Evolutionary conservation across 148 eudicot species (phyloP), one percentile per base, ranked within the genome.

Genomic region (Camellia lanceoleosa): DNA sequence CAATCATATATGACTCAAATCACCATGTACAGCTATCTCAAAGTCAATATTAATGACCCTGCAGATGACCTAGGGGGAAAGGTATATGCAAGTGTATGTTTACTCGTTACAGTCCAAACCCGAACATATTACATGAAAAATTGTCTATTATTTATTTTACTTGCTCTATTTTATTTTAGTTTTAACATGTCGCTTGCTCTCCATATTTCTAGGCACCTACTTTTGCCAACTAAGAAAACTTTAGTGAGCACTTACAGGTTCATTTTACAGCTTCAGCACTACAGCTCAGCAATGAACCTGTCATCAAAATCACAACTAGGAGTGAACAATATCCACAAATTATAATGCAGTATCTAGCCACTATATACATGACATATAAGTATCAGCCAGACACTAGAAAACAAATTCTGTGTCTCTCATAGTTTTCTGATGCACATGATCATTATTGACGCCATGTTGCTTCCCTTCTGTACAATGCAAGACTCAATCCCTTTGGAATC

Each of bases 401-500:
- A 12, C n/a, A 3, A 14, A 41, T 7, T 4, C 41, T 30, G 38
- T 0, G 41, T 64, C 68, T 64, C 68, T 64, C 68, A 5, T 30
- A 19, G 3, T 3, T 18, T 69, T 10, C 52, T 44, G 54, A 69
- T 69, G 73, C 55, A 69, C 46, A 69, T 46, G 23, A 19, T 69
- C 5, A 69, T 43, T 44, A 41, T 18, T 38, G 6, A 14, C 19
- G 0, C 5, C 51, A 58, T 74, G 10, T 67, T 56, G 64, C 2
- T 38, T 30, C 76, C 63, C 11, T 54, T 55, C 46, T 23, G 55
- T 14, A 54, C 4, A 14, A 15, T 30, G 71, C 61, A 88, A 54
- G 14, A 30, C 38, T 30, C 38, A 23, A 62, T 47, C 49, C 15
- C 14, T 2, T 42, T 68, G 52, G 72, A 46, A 69, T 12, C 6